Evolutionary conservation across 495 filamentous ascomycete species (phyloP).

Genomic region (Daldinia loculata): DNA sequence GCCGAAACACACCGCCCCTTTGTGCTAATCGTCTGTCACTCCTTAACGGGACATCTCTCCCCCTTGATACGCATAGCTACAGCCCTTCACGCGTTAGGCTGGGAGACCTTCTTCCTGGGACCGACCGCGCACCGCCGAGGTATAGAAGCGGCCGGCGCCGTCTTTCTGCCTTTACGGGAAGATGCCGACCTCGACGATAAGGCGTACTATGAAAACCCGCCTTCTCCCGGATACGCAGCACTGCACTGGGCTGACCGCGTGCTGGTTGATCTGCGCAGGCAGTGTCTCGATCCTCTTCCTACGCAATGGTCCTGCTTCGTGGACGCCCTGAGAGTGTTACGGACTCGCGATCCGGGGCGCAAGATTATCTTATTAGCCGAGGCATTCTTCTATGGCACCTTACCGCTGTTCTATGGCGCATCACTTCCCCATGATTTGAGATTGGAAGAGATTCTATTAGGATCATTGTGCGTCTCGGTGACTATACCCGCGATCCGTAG

Average conservation of each 20-base stretch:
- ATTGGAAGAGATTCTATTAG: conserved; percentile 17
- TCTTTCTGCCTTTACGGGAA: conserved; percentile 46
- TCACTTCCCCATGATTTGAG: conserved; percentile 31
- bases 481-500: conserved; percentile 46
- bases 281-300: conserved; percentile 41
- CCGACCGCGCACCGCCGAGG: conserved; percentile 38
- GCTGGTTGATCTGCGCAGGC: conserved; percentile 35
- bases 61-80: conserved; percentile 45
- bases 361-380: conserved; percentile 47
- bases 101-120: conserved; percentile 47
- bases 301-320: conserved; percentile 38
- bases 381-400: conserved; percentile 38
- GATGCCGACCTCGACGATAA: conserved; percentile 43
- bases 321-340: conserved; percentile 37
- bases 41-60: conserved; percentile 47
- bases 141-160: conserved; percentile 43
- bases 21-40: conserved; percentile 46
- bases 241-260: conserved; percentile 34
- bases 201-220: conserved; percentile 29
- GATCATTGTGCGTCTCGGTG: conserved; percentile 27
- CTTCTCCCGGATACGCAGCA: conserved; percentile 18
- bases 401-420: conserved; percentile 43
- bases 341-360: conserved; percentile 29
- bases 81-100: conserved; percentile 37
- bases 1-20: conserved; percentile 30